These are phyloP conservation scores for Knufia fluminis DNA, from an alignment of 2,329 filamentous ascomycete genomes.

Conservation along the genomic window DNA sequence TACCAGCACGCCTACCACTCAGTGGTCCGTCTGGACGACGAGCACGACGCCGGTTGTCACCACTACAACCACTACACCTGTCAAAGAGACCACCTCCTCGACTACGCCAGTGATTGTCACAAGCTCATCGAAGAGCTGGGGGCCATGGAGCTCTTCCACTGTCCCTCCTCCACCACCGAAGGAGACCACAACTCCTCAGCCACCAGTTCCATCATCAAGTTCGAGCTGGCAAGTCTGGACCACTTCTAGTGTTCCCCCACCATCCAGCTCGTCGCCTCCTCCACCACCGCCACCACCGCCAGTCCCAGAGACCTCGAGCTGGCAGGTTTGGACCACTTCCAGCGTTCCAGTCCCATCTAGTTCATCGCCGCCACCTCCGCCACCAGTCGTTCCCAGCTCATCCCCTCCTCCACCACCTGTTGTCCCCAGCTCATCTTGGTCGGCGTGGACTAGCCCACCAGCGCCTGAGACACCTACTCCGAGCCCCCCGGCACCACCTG, in stretches of 20 bases:
- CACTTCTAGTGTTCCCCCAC: constrained; percentile 7
- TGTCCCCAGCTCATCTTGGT: background rate
- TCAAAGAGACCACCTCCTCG: background rate
- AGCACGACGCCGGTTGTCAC: background rate
- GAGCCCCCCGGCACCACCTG: constrained; percentile 2
- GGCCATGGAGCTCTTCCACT: background rate
- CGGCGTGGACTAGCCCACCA: background rate
- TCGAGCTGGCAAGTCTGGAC: constrained; percentile 10
- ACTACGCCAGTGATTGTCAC: background rate
- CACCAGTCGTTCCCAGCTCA: background rate
- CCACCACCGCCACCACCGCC: constrained; percentile 9
- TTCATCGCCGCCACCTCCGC: background rate
- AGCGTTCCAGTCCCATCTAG: background rate
- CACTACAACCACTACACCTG: background rate
- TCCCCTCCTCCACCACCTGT: background rate
- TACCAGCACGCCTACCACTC: background rate
- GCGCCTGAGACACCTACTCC: constrained; percentile 11
- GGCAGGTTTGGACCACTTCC: constrained; percentile 2
- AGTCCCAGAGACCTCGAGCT: constrained; percentile 9
- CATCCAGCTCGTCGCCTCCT: constrained; percentile 6
- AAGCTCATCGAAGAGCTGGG: background rate
- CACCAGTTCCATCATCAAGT: background rate
- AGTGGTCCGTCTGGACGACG: background rate
- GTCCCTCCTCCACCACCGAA: background rate
- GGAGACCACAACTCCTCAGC: too few relatives aligned